Percentiles rank a stretch among this genome's conserved stretches.
Conservation (phyloP, 2,329 filamentous ascomycete genomes). For the Ophiocordyceps australis region DNA sequence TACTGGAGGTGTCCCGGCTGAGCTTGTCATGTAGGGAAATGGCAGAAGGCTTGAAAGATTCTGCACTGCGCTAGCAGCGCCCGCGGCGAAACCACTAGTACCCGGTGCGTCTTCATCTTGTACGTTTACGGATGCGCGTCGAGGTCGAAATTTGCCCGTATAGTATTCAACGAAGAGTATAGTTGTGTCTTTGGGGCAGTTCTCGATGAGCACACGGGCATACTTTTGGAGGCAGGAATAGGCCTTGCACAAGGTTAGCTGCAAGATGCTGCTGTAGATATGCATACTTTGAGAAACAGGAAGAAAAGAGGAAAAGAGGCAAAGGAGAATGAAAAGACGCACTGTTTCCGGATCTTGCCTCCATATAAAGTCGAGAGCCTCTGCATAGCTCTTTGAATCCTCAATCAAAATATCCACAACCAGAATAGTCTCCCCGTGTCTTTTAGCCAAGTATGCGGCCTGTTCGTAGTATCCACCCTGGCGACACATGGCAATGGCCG, state of each 20-base stretch:
- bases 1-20: slow-evolving; percentile 32
- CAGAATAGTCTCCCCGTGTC: slow-evolving; percentile 83
- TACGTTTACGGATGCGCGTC: slow-evolving; percentile 31
- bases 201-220: slow-evolving; percentile 72
- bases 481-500: slow-evolving; percentile 91
- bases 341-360: slow-evolving; percentile 62
- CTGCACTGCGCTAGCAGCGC: slow-evolving; percentile 62
- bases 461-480: slow-evolving; percentile 96
- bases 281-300: slow-evolving; percentile 20
- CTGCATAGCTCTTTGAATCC: slow-evolving; percentile 76
- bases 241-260: slow-evolving; percentile 35
- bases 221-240: slow-evolving; percentile 91
- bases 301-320: background rate
- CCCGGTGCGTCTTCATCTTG: slow-evolving; percentile 17
- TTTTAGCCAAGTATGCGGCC: slow-evolving; percentile 84
- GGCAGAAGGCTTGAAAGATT: slow-evolving; percentile 73
- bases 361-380: slow-evolving; percentile 85
- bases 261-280: too few relatives aligned
- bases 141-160: slow-evolving; percentile 64
- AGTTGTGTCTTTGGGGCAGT: slow-evolving; percentile 69
- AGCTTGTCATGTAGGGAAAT: slow-evolving; percentile 65
- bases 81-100: slow-evolving; percentile 27
- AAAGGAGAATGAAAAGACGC: too few relatives aligned
- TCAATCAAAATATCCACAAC: slow-evolving; percentile 94
- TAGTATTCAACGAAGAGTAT: slow-evolving; percentile 90